phyloP scores from a whole-genome alignment of 169 alveolate species.

The Plasmodium berghei region DNA sequence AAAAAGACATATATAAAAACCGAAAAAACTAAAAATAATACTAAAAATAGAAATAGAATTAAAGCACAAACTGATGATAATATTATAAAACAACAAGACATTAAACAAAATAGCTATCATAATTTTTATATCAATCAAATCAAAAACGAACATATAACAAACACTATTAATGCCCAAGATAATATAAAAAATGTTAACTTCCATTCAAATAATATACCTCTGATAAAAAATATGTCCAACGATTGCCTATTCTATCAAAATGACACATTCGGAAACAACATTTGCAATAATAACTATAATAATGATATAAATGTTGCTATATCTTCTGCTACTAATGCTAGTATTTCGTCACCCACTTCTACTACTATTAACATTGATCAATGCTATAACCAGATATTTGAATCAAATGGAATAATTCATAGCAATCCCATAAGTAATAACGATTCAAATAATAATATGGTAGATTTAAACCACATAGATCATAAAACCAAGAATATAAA shows the following conservation, averaged over 20 bases:
- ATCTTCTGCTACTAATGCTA: too few species aligned
- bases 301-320: background rate
- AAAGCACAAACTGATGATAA: background rate
- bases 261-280: background rate
- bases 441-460: constrained; percentile 1
- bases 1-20: constrained; percentile 17
- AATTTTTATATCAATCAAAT: background rate
- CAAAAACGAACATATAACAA: background rate
- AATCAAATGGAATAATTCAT: background rate
- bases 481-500: constrained; percentile 9
- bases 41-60: background rate
- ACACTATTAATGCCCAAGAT: background rate
- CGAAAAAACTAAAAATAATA: constrained; percentile 7
- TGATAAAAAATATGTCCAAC: constrained; percentile 1
- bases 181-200: constrained; percentile 1
- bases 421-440: background rate
- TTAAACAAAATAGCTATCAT: background rate
- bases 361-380: too few species aligned
- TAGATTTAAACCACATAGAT: background rate
- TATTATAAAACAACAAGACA: background rate
- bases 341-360: too few species aligned
- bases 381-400: too few species aligned
- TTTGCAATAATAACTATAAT: background rate
- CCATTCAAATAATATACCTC: constrained; percentile 2
- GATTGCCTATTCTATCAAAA: background rate